Percentiles rank a stretch among this genome's conserved stretches.
phyloP scores from a whole-genome alignment of 78 protist genomes.

The Chrysochromulina parva region DNA sequence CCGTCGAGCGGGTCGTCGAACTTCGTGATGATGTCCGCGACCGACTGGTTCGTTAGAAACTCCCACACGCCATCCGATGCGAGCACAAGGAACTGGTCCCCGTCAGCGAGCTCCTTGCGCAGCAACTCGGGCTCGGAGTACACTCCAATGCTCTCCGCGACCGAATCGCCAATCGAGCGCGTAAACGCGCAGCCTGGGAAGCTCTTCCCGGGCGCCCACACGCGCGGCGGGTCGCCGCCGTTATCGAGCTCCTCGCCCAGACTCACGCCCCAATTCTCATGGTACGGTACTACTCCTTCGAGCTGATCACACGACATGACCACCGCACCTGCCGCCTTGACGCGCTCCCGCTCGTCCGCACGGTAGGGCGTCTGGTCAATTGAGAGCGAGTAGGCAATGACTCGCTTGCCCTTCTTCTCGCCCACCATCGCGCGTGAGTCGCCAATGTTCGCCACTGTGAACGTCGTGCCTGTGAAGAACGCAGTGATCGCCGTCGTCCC shows the following conservation, averaged over 20 bases:
- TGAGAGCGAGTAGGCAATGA: neutral
- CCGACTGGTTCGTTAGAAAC: neutral
- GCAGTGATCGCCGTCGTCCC: neutral
- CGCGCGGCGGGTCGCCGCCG: conserved; percentile 33
- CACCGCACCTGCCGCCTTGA: neutral
- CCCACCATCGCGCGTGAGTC: conserved; percentile 25
- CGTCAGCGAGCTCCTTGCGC: neutral
- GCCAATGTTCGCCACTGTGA: neutral
- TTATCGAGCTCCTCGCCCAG: conserved; percentile 24
- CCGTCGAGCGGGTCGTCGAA: neutral
- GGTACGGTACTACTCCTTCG: neutral
- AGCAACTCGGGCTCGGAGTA: neutral
- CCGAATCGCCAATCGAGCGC: conserved; percentile 12
- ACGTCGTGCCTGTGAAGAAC: neutral
- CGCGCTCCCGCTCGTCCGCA: conserved; percentile 19
- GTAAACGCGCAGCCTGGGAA: conserved; percentile 27
- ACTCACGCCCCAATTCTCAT: neutral
- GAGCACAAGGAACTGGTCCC: neutral
- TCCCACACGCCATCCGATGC: neutral
- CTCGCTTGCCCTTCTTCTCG: neutral
- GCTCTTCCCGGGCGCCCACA: neutral
- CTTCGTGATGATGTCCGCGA: neutral
- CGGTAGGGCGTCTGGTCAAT: conserved; percentile 24
- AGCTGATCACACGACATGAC: conserved; percentile 12
- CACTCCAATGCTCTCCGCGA: conserved; percentile 15